These are phyloP conservation scores for Sanghuangporus sanghuang DNA, from an alignment of 1,284 basidiomycete genomes.

Conservation along the genomic window DNA sequence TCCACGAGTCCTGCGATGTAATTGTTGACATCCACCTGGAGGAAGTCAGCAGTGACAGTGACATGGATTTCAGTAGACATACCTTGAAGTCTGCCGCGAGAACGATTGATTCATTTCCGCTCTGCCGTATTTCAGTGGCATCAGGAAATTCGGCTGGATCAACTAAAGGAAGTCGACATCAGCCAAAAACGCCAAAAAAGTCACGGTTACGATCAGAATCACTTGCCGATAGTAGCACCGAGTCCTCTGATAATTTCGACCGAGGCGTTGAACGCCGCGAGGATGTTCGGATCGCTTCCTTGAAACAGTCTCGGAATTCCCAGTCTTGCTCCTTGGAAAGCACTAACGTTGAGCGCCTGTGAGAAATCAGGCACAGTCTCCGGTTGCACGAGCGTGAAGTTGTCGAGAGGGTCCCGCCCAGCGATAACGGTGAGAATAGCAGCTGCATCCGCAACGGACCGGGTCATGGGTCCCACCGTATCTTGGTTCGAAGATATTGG, in stretches of 20 bases:
- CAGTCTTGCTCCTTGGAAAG: slow-evolving; percentile 34
- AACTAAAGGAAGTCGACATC: slow-evolving; percentile 21
- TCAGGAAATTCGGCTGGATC: slow-evolving; percentile 38
- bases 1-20: slow-evolving; percentile 31
- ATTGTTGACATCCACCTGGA: slow-evolving; percentile 30
- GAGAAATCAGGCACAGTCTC: slow-evolving; percentile 33
- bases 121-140: slow-evolving; percentile 29
- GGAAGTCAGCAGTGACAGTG: not conserved
- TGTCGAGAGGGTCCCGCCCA: slow-evolving; percentile 41
- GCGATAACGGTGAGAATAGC: slow-evolving; percentile 38
- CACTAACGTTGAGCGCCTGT: slow-evolving; percentile 30
- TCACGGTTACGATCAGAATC: not conserved
- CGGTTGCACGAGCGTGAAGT: slow-evolving; percentile 39
- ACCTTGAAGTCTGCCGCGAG: slow-evolving; percentile 40
- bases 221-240: slow-evolving; percentile 33
- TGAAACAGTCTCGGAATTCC: slow-evolving; percentile 35
- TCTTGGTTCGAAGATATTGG: slow-evolving; percentile 48
- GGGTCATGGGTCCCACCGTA: slow-evolving; percentile 43
- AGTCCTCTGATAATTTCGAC: slow-evolving; percentile 32
- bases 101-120: slow-evolving; percentile 30
- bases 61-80: slow-evolving; percentile 1
- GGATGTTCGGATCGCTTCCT: slow-evolving; percentile 22
- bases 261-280: slow-evolving; percentile 33
- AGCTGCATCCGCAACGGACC: slow-evolving; percentile 42
- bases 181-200: not conserved